Evolutionary conservation across 805 yeast species (phyloP).

Genomic region (Metschnikowia chrysomelidarum): DNA sequence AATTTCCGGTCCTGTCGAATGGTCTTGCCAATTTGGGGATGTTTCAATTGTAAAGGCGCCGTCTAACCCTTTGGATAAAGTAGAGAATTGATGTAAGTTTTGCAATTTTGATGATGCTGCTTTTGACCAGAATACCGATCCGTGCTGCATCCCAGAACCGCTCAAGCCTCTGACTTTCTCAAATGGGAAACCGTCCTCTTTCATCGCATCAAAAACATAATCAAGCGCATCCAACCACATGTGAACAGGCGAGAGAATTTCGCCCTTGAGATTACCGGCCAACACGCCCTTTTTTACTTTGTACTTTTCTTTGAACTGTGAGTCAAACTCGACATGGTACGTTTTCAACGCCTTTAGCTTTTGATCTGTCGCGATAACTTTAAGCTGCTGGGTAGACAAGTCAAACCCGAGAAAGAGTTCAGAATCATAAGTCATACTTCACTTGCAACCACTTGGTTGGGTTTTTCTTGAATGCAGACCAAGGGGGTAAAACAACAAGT

Average conservation of each 20-base stretch:
- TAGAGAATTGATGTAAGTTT: conserved; percentile 28
- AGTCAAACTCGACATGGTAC: conserved; percentile 70
- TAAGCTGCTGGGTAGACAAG: conserved; percentile 85
- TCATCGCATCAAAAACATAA: conserved; percentile 52
- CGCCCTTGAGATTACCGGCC: conserved; percentile 50
- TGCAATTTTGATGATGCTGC: conserved; percentile 43
- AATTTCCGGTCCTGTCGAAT: conserved; percentile 74
- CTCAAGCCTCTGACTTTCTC: conserved; percentile 59
- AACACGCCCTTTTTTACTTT: conserved; percentile 73
- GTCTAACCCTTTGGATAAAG: conserved; percentile 47
- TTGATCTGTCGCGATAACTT: conserved; percentile 63
- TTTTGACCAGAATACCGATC: conserved; percentile 77
- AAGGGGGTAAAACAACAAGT: conserved; percentile 51
- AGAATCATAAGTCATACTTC: conserved; percentile 22
- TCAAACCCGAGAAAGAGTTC: conserved; percentile 67
- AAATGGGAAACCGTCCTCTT: conserved; percentile 53
- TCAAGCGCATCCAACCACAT: conserved; percentile 91
- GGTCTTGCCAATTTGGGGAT: conserved; percentile 96
- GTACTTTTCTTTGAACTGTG: conserved; percentile 54
- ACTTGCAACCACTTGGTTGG: conserved; percentile 49
- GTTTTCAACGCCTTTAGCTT: conserved; percentile 52
- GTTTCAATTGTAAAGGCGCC: conserved; percentile 57
- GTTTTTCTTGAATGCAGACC: conserved; percentile 51
- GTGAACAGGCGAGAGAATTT: conserved; percentile 75
- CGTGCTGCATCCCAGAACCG: conserved; percentile 93